phyloP scores from a whole-genome alignment of 2,329 filamentous ascomycete genomes.

The Fusarium sp. region DNA sequence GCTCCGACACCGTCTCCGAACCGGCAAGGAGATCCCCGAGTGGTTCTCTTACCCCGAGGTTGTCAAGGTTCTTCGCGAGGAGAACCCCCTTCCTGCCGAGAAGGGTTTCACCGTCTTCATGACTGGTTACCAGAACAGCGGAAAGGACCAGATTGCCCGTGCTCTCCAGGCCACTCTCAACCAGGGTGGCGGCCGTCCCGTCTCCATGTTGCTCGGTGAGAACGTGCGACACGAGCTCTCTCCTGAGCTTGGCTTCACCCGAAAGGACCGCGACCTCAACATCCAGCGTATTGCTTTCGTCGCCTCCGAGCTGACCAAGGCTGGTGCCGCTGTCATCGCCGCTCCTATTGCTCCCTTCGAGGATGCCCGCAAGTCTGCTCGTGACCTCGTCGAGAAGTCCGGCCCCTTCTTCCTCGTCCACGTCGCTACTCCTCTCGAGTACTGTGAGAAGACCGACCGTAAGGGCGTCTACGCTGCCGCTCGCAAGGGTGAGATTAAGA shows the following conservation, averaged over 20 bases:
- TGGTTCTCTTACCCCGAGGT: conserved; percentile 99
- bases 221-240: conserved; percentile 94
- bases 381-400: conserved; percentile 86
- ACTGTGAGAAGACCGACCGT: conserved; percentile 95
- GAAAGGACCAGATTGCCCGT: conserved; percentile 96
- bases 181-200: conserved; percentile 95
- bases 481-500: conserved; percentile 90
- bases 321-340: conserved; percentile 94
- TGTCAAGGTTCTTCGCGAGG: conserved; percentile 94
- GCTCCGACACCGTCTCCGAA: conserved; percentile 90
- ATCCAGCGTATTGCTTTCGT: conserved; percentile 97
- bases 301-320: conserved; percentile 90
- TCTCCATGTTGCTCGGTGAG: conserved; percentile 94
- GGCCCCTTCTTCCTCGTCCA: conserved; percentile 96
- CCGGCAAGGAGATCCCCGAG: conserved; percentile 93
- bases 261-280: conserved; percentile 93
- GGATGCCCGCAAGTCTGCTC: conserved; percentile 78
- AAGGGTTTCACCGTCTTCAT: conserved; percentile 99
- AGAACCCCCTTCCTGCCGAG: conserved; percentile 88
- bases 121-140: conserved; percentile 95
- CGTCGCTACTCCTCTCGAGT: conserved; percentile 91
- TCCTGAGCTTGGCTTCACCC: conserved; percentile 93
- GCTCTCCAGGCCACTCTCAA: conserved; percentile 97
- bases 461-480: conserved; percentile 89
- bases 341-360: conserved; percentile 97